Evolutionary conservation across 2,329 filamentous ascomycete species (phyloP).

Genomic region (Paecilomyces sp.): DNA sequence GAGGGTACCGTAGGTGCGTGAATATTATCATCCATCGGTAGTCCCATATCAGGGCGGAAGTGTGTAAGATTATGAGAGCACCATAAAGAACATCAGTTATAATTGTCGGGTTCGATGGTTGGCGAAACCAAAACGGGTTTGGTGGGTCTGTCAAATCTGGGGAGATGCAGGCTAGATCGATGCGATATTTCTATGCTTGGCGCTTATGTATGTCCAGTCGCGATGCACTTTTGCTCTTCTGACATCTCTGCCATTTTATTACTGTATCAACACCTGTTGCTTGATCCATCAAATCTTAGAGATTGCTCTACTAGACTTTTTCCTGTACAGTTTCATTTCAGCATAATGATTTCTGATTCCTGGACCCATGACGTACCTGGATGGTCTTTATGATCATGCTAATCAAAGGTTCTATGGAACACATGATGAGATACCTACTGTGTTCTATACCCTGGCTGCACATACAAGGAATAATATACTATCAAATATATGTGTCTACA

Average conservation of each 20-base stretch:
- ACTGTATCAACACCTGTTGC: too few relatives aligned
- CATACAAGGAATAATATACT: not conserved
- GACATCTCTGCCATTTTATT: not conserved
- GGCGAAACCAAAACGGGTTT: conserved; percentile 5
- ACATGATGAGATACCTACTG: not conserved
- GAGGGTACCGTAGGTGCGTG: conserved; percentile 68
- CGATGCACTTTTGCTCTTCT: not conserved
- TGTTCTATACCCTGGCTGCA: not conserved
- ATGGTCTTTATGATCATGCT: not conserved
- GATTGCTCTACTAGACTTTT: not conserved
- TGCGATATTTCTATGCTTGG: not conserved
- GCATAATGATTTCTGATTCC: not conserved
- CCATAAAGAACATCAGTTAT: conserved; percentile 1
- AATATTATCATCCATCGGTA: conserved; percentile 57
- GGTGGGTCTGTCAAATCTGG: not conserved
- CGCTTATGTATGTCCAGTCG: not conserved
- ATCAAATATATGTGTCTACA: not conserved
- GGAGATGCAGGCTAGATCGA: not conserved
- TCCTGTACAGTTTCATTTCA: not conserved
- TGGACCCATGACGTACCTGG: not conserved
- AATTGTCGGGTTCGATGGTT: not conserved
- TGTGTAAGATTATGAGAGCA: conserved; percentile 7
- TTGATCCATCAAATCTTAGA: too few relatives aligned
- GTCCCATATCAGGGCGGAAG: conserved; percentile 38
- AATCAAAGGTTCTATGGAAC: not conserved